Evolutionary conservation across 1,284 basidiomycete genomes (phyloP).

Genomic region (Bondarzewia mesenterica): DNA sequence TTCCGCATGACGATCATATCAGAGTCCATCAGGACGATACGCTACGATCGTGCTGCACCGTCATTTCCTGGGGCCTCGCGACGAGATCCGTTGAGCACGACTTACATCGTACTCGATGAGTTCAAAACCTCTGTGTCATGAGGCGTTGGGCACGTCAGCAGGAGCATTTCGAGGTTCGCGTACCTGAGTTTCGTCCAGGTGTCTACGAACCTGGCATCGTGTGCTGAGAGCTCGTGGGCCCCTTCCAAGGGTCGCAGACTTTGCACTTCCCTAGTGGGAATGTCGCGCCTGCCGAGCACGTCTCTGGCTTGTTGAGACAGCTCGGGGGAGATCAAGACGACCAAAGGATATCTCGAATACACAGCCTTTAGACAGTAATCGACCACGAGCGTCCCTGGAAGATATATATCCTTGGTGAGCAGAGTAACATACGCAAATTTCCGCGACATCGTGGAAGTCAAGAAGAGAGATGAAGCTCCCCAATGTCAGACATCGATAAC

Average conservation of each 20-base stretch:
- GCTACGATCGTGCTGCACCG: slow-evolving; percentile 41
- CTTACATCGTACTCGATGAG: slow-evolving; percentile 69
- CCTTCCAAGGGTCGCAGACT: slow-evolving; percentile 49
- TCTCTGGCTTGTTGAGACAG: slow-evolving; percentile 47
- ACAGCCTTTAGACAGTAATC: slow-evolving; percentile 58
- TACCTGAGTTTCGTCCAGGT: slow-evolving; percentile 90
- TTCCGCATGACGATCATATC: slow-evolving; percentile 86
- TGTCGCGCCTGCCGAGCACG: slow-evolving; percentile 46
- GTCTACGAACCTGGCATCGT: slow-evolving; percentile 69
- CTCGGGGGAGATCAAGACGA: slow-evolving; percentile 71
- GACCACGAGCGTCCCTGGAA: slow-evolving; percentile 71
- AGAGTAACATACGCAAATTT: slow-evolving; percentile 54
- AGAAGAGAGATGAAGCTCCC: neutral
- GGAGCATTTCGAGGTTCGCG: slow-evolving; percentile 3
- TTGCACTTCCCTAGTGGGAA: slow-evolving; percentile 53
- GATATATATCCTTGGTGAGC: slow-evolving; percentile 59
- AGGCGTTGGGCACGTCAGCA: neutral
- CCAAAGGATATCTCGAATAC: slow-evolving; percentile 67
- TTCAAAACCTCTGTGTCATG: slow-evolving; percentile 56
- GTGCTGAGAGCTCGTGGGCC: slow-evolving; percentile 36
- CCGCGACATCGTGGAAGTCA: slow-evolving; percentile 21
- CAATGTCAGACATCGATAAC: no score
- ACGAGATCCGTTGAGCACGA: slow-evolving; percentile 2
- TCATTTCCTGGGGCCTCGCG: neutral
- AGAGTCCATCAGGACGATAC: slow-evolving; percentile 79